Conservation (phyloP, 495 filamentous ascomycete species). For the Lepidopterella palustris region DNA sequence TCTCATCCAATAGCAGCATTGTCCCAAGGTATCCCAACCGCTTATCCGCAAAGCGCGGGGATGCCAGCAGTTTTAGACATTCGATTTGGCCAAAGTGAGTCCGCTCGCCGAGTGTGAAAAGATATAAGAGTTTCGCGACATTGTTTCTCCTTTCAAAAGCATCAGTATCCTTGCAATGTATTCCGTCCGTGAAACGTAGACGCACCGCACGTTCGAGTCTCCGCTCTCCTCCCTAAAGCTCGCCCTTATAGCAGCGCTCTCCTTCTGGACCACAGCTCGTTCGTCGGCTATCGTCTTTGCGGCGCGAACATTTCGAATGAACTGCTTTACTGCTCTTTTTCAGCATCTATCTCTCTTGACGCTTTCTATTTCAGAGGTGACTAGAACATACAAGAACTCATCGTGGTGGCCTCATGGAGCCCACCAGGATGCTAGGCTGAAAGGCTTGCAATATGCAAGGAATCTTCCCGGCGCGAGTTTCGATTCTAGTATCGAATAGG, state of each 20-base stretch:
- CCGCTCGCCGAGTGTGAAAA: constrained; percentile 96
- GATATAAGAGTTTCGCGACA: constrained; percentile 94
- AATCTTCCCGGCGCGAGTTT: not conserved
- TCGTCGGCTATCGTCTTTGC: constrained; percentile 99
- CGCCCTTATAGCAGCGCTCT: constrained; percentile 92
- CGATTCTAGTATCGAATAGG: not conserved
- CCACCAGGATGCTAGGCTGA: constrained; percentile 8
- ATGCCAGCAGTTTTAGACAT: constrained; percentile 94
- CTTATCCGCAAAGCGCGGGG: constrained; percentile 96
- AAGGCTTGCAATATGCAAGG: not conserved
- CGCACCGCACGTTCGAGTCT: constrained; percentile 80
- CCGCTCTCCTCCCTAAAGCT: constrained; percentile 95
- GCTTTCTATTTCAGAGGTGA: constrained; percentile 31
- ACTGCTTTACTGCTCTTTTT: constrained; percentile 78
- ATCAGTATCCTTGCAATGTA: constrained; percentile 9
- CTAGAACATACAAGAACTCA: constrained; percentile 58
- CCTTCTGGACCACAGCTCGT: constrained; percentile 95
- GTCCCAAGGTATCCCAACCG: constrained; percentile 92
- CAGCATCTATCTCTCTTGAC: not conserved
- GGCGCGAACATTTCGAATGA: constrained; percentile 97
- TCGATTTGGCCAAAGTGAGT: constrained; percentile 99
- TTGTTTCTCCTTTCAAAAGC: constrained; percentile 79
- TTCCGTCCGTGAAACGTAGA: constrained; percentile 10
- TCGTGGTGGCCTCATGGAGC: constrained; percentile 42
- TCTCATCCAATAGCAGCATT: constrained; percentile 93